These are phyloP conservation scores for Starmerella asiatica DNA, from an alignment of 805 yeast genomes.

Conservation along the genomic window DNA sequence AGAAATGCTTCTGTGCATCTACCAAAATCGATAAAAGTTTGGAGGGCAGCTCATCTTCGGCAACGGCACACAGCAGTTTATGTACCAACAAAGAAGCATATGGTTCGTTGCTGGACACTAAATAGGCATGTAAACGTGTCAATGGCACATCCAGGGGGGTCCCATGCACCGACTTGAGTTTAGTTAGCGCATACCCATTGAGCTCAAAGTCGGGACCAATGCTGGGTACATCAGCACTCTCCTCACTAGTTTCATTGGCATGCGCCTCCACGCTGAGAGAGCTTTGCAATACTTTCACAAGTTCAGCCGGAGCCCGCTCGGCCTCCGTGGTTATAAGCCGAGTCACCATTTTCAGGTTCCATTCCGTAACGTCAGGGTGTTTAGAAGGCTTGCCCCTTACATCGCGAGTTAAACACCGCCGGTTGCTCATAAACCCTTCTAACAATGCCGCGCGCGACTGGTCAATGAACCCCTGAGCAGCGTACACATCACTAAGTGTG, in stretches of 20 bases:
- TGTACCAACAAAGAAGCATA: background rate
- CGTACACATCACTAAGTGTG: background rate
- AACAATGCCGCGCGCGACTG: slow-evolving; percentile 2
- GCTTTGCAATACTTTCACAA: too few relatives aligned
- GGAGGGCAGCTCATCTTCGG: background rate
- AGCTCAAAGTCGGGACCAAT: too few relatives aligned
- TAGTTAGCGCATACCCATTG: too few relatives aligned
- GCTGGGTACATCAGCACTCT: too few relatives aligned
- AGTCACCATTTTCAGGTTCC: background rate
- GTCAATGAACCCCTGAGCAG: slow-evolving; percentile 1
- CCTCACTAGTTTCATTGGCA: too few relatives aligned
- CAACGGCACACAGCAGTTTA: background rate
- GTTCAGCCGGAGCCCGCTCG: too few relatives aligned
- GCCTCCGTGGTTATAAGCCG: background rate
- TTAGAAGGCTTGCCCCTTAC: background rate
- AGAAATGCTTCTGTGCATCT: background rate
- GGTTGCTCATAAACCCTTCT: slow-evolving; percentile 4
- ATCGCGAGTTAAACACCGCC: background rate
- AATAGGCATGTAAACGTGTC: background rate
- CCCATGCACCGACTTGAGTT: background rate
- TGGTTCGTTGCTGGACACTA: background rate
- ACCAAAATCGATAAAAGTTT: background rate
- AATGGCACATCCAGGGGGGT: background rate
- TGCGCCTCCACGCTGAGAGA: too few relatives aligned
- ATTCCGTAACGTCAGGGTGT: background rate